Evolutionary conservation across 192 early-diverging fungal species (phyloP), one percentile per base, ranked within the genome.

Genomic region (Coemansia interrupta): DNA sequence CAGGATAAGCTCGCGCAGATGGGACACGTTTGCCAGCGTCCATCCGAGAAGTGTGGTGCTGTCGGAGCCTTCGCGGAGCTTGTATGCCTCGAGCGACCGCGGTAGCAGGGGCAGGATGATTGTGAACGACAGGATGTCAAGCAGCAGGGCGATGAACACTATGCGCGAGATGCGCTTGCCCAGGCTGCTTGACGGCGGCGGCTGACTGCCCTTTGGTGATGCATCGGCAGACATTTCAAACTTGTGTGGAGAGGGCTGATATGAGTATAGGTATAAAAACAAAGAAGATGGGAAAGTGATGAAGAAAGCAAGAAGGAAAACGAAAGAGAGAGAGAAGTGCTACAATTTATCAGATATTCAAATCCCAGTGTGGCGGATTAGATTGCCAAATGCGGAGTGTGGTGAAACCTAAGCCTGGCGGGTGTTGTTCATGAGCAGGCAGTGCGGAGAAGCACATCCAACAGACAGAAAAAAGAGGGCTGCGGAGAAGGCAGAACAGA

Each of bases 91-190:
- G 6, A 99, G 75, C 28, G 97, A 78, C 17, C 95, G 80, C 39
- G 96, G 96, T 58, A 93, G 90, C 28, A 99, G 83, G 5, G 96
- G 96, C 39, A 99, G 72, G 67, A 99, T 97, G 55, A 95, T 94
- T 10, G 96, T 99, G 76, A 99, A 99, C 5, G 95, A 90, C 22
- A 99, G 87, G 50, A 99, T 90, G 70, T 97, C 96, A 19, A 99
- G 84, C 39, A 99, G 74, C 15, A 99, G 83, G 0, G 92, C 90
- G 10, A 84, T 81, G 60, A 98, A 94, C 18, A 97, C 75, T 5
- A 78, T 66, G 17, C 60, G 75, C 12, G 75, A 63, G 44, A 78
- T 69, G 20, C 70, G 64, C 23, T 54, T 54, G 65, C 69, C 63
- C 56, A 36, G 10, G 48, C 61, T 39, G 64, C 57, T 17, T 28